Evolutionary conservation across 306 rosid species (phyloP).

Genomic region (Sphenostylis stenocarpa): DNA sequence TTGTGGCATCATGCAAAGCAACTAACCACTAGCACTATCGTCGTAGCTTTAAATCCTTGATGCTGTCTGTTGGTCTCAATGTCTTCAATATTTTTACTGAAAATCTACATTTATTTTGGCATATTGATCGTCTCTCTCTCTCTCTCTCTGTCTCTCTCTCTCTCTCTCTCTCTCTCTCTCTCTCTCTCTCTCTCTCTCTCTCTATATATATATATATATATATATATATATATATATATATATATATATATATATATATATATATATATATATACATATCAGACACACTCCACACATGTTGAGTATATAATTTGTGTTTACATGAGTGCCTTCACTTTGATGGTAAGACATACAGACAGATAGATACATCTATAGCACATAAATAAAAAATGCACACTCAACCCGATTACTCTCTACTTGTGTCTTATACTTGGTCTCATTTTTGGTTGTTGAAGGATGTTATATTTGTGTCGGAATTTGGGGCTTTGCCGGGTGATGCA

Average conservation of each 20-base stretch:
- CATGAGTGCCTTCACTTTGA: neutral
- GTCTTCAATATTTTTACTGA: conserved; percentile 11
- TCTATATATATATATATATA: no score
- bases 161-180: no score
- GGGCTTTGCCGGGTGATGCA: conserved; percentile 33
- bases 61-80: neutral
- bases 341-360: conserved; percentile 5
- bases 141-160: neutral
- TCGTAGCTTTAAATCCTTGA: neutral
- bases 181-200: no score
- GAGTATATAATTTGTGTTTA: neutral
- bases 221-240: no score
- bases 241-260: no score
- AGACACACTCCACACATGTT: no score
- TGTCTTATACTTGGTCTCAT: conserved; percentile 11
- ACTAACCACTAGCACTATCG: neutral
- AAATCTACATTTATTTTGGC: neutral
- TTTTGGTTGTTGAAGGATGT: conserved; percentile 41
- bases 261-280: no score
- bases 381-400: neutral
- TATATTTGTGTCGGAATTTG: conserved; percentile 33
- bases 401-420: neutral
- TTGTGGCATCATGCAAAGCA: neutral
- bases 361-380: conserved; percentile 15
- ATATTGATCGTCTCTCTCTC: neutral